Base-by-base conservation (phyloP, 345 rosid genomes). In the Hibiscus tridactylites region DNA sequence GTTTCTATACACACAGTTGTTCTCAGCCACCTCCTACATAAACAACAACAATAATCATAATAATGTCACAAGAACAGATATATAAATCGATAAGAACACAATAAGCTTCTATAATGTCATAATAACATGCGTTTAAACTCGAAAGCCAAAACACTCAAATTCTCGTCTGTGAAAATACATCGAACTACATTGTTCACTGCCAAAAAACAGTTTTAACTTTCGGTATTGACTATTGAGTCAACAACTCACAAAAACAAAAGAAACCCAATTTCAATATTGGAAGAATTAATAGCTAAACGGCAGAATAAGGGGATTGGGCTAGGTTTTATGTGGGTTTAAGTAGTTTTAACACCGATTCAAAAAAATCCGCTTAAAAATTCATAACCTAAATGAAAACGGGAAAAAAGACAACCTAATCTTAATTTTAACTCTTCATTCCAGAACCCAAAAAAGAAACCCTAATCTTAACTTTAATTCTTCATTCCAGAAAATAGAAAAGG, bases 1-100 rank as follows among this genome's bases (percentile, higher is more conserved):
- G 24, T 87, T 85, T 69, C 91, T 79, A 66, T 87, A 84, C 26
- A 90, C 91, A 72, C 93, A 88, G 58, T 80, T 74, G 71, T 81
- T 73, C 9, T 83, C 84, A 39, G 93, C 93, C 37, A 60, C 73
- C 81, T 90, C 90, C 93, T 90, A 83, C 80, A 73, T 65, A 29
- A 64, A 64, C 35, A 59, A 59, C 33, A 58, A 26, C 2, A 64
- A 37, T 17, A 11, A 37, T 19, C 26, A 31, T 61, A 60, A 16
- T 2, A 49, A 49, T 56, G 57, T 66, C 29, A 33, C n/a, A 56
- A 52, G 56, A 12, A 44, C 6, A 47, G 4, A 21, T 0, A 29
- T 39, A 39, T 39, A 39, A 39, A 39, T 39, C 44, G 1, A 39
- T 39, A 39, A 39, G 44, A 39, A 39, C 44, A 39, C 10, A 9